These are phyloP conservation scores for Neurospora tetraspora DNA, from an alignment of 495 filamentous ascomycete genomes.

Conservation along the genomic window DNA sequence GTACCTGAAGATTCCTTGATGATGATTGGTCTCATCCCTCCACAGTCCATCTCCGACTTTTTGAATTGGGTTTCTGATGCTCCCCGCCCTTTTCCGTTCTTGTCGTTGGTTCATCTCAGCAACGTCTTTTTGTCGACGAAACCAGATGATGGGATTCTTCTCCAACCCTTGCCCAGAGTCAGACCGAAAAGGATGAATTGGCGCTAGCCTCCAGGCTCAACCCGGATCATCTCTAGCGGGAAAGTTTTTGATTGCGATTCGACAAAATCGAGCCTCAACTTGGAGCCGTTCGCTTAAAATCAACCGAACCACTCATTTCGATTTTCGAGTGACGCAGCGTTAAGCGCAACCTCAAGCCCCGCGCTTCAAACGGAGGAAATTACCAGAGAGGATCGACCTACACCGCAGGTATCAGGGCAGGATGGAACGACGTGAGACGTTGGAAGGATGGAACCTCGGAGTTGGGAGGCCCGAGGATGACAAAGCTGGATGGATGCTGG, in stretches of 20 bases:
- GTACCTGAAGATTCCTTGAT: neutral
- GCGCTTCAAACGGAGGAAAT: neutral
- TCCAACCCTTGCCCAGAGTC: neutral
- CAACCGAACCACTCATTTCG: neutral
- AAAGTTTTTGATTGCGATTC: neutral
- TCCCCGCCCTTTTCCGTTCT: too few species aligned
- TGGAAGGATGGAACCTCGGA: neutral
- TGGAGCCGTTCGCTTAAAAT: neutral
- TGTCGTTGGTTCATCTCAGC: neutral
- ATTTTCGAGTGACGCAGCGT: neutral
- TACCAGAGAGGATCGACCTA: neutral
- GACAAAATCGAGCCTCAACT: neutral
- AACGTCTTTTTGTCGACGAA: neutral
- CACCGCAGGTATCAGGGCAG: neutral
- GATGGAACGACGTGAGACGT: neutral
- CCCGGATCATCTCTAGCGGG: neutral
- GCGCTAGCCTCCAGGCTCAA: neutral
- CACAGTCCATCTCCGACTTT: neutral
- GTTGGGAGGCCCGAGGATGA: neutral
- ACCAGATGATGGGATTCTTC: neutral
- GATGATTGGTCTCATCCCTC: neutral
- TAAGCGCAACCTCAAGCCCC: neutral
- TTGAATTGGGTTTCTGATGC: neutral
- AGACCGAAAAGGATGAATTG: neutral
- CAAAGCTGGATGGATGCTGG: neutral